Base-by-base conservation (phyloP, 331 rosid genomes). In the Arachis monticola region DNA sequence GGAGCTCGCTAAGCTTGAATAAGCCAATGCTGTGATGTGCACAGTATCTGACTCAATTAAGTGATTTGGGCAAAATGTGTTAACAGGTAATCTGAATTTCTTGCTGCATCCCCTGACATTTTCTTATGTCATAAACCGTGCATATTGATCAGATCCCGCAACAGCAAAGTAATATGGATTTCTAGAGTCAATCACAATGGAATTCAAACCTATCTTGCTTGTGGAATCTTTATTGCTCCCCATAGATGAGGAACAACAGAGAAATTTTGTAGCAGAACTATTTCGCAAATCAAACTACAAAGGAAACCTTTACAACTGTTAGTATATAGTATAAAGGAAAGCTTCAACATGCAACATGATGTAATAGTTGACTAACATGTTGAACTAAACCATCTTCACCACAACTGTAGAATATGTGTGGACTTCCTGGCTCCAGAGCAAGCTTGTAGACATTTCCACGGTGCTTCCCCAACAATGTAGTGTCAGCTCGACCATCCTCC, bases 351-450 rank as follows among this genome's bases (percentile, higher is more conserved):
- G 76, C 60, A 80, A 60, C 70, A 51, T n/a, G 84, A 42, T 44
- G 78, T 75, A 72, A 69, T 46, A 46, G 57, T 78, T 44, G 47
- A 80, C 90, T 82, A 78, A 88, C 93, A 80, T 86, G 90, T 74
- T 82, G 93, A 50, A 84, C 13, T 73, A 69, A 70, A 70, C 93
- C 90, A 73, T 88, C 93, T 86, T 80, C 88, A 13, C 90, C 89
- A 38, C 86, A 80, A 69, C 93, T 88, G 69, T 88, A 88, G 64
- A 88, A 22, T 69, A 82, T 73, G 75, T 84, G 69, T 45, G 91
- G 86, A 75, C 86, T 86, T 76, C 89, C 91, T 30, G 89, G 91
- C 91, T 88, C 93, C 76, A 86, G 44, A 17, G 89, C 90, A 76
- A 88, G 89, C 84, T 86, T 83, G 81, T 82, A 85, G 30, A 80